A percentile compares a stretch with the other conserved stretches of the same genome.
Conservation (phyloP, 2,329 filamentous ascomycete species). For the Ambrosiella xylebori region DNA sequence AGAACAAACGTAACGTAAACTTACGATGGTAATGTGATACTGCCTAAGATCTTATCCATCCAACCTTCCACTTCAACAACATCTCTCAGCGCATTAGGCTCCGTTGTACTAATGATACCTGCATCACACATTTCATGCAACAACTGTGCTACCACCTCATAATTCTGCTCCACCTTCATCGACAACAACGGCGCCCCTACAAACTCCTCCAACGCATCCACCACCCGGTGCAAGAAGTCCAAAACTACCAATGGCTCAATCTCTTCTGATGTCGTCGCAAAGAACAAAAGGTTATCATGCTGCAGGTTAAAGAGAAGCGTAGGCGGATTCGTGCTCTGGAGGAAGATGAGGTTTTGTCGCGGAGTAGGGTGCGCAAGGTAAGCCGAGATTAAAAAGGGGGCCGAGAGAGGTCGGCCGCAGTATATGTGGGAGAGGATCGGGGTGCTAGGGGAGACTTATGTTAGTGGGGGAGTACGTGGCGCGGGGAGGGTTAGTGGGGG, state of each 20-base stretch:
- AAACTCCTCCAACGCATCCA: constrained; percentile 89
- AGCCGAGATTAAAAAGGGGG: constrained; percentile 60
- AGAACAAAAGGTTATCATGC: constrained; percentile 76
- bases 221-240: constrained; percentile 83
- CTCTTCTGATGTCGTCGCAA: constrained; percentile 71
- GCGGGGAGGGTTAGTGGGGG: neutral
- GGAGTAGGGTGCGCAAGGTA: constrained; percentile 71
- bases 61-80: constrained; percentile 82
- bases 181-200: constrained; percentile 73
- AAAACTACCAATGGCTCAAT: constrained; percentile 77
- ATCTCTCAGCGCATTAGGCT: constrained; percentile 82
- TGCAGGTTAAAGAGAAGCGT: constrained; percentile 74
- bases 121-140: constrained; percentile 94
- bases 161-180: constrained; percentile 71
- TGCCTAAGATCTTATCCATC: constrained; percentile 74
- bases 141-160: constrained; percentile 86
- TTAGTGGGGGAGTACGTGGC: neutral
- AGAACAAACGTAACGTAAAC: constrained; percentile 12
- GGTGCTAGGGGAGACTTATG: constrained; percentile 35
- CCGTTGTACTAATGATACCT: constrained; percentile 74
- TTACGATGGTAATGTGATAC: constrained; percentile 66
- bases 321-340: constrained; percentile 65
- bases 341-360: constrained; percentile 71
- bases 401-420: constrained; percentile 61
- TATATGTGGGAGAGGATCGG: constrained; percentile 81